A percentile compares a stretch with the other conserved stretches of the same genome.
phyloP scores from a whole-genome alignment of 2,329 filamentous ascomycete species.

The Aspergillus brasiliensis region DNA sequence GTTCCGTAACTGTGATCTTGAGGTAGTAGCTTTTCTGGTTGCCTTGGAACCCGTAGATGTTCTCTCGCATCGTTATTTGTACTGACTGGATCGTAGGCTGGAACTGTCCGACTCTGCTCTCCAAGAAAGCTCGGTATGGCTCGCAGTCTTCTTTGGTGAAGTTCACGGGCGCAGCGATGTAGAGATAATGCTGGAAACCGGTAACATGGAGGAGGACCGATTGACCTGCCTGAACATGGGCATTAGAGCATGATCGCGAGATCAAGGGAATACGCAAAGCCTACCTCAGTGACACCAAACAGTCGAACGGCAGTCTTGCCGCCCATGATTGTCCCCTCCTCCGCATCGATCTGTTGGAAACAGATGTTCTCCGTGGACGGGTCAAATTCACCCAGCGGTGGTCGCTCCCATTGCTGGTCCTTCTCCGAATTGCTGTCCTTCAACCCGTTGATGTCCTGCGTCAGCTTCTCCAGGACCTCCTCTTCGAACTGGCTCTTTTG shows the following conservation, averaged over 20 bases:
- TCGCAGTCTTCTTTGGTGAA: constrained; percentile 80
- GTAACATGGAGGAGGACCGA: constrained; percentile 95
- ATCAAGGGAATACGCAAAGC: constrained; percentile 27
- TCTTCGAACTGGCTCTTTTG: constrained; percentile 94
- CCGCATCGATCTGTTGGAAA: constrained; percentile 94
- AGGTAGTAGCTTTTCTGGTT: constrained; percentile 90
- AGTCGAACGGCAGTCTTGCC: constrained; percentile 81
- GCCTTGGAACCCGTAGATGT: constrained; percentile 91
- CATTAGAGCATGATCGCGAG: constrained; percentile 14
- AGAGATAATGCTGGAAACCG: constrained; percentile 94
- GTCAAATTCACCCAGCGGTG: constrained; percentile 62
- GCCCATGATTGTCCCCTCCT: constrained; percentile 81
- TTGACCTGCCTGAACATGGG: constrained; percentile 62
- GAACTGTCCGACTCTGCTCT: constrained; percentile 73
- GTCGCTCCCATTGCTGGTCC: constrained; percentile 87
- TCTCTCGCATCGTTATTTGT: constrained; percentile 80
- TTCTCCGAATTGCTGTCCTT: constrained; percentile 88
- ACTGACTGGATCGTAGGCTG: constrained; percentile 77
- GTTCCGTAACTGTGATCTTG: constrained; percentile 90
- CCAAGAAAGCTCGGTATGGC: constrained; percentile 76
- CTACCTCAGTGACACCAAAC: constrained; percentile 84
- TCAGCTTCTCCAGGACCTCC: constrained; percentile 92
- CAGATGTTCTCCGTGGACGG: constrained; percentile 69
- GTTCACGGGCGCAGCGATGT: constrained; percentile 80
- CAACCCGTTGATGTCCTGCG: constrained; percentile 83